Base-by-base conservation (phyloP, 2,329 filamentous ascomycete genomes). In the Alternaria metachromatica region DNA sequence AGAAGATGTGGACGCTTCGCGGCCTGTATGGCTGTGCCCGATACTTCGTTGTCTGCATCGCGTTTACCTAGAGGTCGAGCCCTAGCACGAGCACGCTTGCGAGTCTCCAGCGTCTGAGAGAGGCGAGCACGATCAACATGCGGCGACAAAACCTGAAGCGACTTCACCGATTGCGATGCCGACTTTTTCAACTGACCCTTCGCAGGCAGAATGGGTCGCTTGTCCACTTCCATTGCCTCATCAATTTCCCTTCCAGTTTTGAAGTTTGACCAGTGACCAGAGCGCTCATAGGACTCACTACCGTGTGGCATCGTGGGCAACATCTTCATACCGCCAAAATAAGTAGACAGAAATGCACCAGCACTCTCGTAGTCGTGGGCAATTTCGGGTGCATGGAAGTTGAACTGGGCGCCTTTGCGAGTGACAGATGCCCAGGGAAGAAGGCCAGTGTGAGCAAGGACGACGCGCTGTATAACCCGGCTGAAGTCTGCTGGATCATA, bases 401-500 rank as follows among this genome's bases (percentile, higher is more conserved):
- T 62, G 43, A 60, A 65, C n/a, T 72, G 65, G 20, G 56, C 49
- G 12, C 60, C 65, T 10, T 50, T 41, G 20, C 67, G 67, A 18
- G 60, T 54, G 43, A 70, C 58, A 4, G 65, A 67, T 20, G 65
- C 70, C 53, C 49, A 71, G 1, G 58, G 67, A 21, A 70, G 49
- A 9, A 72, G 59, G 4, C 62, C 54, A 6, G 33, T 57, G 12
- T 64, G 65, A 15, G 64, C 67, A 1, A 72, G 64, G 5, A 72
- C 56, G 12, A 72, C 64, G 1, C 62, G 49, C 3, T 37, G 6
- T 9, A 58, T n/a, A 0, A 63, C 61, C 7, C 67, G 55, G 37
- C 68, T 71, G 61, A 72, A 72, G n/a, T 71, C 70, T 2, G 68
- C 64, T 18, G 67, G 64, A 46, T 69, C 61, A 18, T 59, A 55